Base-by-base conservation (phyloP, 345 rosid genomes). In the Eutrema japonicum region DNA sequence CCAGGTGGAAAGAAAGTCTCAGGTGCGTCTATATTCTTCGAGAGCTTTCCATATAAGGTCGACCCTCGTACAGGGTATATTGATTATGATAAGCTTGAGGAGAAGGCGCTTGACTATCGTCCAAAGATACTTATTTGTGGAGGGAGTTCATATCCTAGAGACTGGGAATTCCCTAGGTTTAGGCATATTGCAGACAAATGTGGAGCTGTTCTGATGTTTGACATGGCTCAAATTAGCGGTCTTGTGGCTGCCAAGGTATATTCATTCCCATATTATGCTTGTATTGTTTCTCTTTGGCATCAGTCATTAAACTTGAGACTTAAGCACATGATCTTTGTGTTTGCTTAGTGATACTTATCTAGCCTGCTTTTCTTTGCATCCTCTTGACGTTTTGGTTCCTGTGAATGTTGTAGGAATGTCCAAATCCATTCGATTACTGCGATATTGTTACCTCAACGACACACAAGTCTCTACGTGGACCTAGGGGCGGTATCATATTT, bases 391-490 rank as follows among this genome's bases (percentile, higher is more conserved):
- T 51, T 76, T 70, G 10, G 51, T 50, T 49, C 64, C 32, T 77
- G 8, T 77, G 4, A 27, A 14, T 51, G 40, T 51, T 65, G 42
- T 80, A 94, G 97, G 97, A 86, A 80, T 71, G 82, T 80, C 83
- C 80, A 30, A 87, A 84, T 69, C 96, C 98, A 14, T 94, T 89
- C 64, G 90, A 87, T 49, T 86, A 85, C 79, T 94, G 98, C 49
- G 98, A 91, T 79, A 79, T 91, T 66, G 96, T 94, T 69, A 88
- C 98, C 70, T 94, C 98, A 45, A 94, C 97, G 30, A 91, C 96
- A 33, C 96, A 91, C 77, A 94, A 94, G 84, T 88, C 89, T 80
- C 93, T 94, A 67, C 85, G 90, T 62, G 98, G 95, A 65, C 98
- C 97, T 53, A 83, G 98, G 78, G 98, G 97, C 3, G 97, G 98